Percentiles rank a stretch among this genome's conserved stretches.
Conservation (phyloP, 805 yeast species). For the Spencermartinsiella europaea region DNA sequence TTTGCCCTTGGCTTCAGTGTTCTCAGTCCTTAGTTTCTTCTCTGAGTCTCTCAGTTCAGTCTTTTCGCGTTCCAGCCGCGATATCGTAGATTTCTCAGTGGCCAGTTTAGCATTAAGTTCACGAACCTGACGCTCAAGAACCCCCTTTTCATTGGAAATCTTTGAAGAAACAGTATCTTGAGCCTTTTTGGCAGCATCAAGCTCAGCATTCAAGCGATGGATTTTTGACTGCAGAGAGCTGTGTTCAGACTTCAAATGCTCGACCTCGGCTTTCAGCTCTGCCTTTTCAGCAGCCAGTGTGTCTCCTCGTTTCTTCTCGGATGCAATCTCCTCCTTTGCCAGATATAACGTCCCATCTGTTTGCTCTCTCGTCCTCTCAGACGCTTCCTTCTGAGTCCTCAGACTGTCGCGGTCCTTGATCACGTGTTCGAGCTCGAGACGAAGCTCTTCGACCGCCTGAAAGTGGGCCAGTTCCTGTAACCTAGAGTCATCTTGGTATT, state of each 20-base stretch:
- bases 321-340: not conserved
- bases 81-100: slow-evolving; percentile 2
- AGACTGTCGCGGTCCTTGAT: not conserved
- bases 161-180: not conserved
- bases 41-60: slow-evolving; percentile 3
- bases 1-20: slow-evolving; percentile 10
- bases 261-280: not conserved
- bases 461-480: not conserved
- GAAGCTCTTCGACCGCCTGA: not conserved
- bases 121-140: slow-evolving; percentile 5
- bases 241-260: not conserved
- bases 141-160: not conserved
- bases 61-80: slow-evolving; percentile 9
- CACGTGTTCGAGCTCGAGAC: not conserved
- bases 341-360: not conserved
- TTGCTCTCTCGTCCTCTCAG: not conserved
- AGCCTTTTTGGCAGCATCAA: not conserved
- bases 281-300: not conserved
- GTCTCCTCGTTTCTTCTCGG: not conserved
- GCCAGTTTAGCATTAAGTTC: slow-evolving; percentile 9
- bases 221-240: slow-evolving; percentile 3
- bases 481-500: not conserved
- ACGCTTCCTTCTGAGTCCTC: not conserved
- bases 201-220: slow-evolving; percentile 1
- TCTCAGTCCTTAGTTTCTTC: slow-evolving; percentile 12